Conservation (phyloP, 495 filamentous ascomycete genomes). For the Opeltia flavorubescens region DNA sequence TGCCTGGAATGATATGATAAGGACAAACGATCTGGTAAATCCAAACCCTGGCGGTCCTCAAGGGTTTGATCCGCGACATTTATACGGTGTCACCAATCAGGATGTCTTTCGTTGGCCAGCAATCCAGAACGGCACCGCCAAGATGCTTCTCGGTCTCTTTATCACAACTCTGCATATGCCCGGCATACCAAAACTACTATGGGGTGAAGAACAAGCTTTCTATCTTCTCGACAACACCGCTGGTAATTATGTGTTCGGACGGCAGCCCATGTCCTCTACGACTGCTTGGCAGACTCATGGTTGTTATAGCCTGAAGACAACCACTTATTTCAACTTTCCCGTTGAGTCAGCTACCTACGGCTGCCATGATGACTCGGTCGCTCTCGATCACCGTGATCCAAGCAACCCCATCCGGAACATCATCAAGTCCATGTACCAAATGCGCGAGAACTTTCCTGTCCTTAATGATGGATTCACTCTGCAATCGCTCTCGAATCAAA, state of each 20-base stretch:
- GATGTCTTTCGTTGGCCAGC: conserved; percentile 66
- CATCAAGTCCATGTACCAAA: conserved; percentile 51
- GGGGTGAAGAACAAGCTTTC: conserved; percentile 59
- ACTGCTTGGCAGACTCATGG: conserved; percentile 58
- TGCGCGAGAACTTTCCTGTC: conserved; percentile 43
- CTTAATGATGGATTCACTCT: conserved; percentile 53
- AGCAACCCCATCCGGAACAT: conserved; percentile 52
- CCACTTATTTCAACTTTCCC: conserved; percentile 46
- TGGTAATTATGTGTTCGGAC: conserved; percentile 55
- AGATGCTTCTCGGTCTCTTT: conserved; percentile 46
- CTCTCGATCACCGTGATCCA: conserved; percentile 56
- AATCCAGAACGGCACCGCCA: conserved; percentile 46
- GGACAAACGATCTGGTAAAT: conserved; percentile 52
- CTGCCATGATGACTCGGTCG: conserved; percentile 43
- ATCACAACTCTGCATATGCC: conserved; percentile 53
- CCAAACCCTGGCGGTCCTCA: conserved; percentile 39
- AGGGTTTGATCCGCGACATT: conserved; percentile 52
- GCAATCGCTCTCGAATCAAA: conserved; percentile 46
- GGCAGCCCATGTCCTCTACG: conserved; percentile 50
- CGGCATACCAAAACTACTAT: conserved; percentile 49
- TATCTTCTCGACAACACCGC: conserved; percentile 56
- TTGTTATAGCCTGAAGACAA: conserved; percentile 43
- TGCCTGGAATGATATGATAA: conserved; percentile 45
- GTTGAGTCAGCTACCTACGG: conserved; percentile 39
- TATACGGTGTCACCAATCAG: conserved; percentile 59